Conservation (phyloP, 192 early-diverging fungal genomes). For the Chytriomyces confervae region DNA sequence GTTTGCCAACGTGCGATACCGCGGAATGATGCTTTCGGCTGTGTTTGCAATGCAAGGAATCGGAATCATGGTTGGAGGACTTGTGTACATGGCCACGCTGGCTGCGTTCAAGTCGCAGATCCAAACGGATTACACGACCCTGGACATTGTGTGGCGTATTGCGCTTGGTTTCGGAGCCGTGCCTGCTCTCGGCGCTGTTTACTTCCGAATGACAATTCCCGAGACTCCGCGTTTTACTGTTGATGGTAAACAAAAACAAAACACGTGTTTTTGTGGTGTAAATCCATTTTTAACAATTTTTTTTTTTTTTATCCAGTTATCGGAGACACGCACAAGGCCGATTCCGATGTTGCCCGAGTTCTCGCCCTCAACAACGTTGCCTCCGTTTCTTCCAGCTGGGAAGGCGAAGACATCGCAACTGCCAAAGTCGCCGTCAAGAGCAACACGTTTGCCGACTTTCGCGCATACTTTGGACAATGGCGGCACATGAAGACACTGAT, state of each 20-base stretch:
- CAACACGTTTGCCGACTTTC: slow-evolving; percentile 33
- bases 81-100: slow-evolving; percentile 77
- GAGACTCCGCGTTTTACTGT: slow-evolving; percentile 90
- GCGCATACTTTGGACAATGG: slow-evolving; percentile 76
- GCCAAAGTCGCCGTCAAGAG: slow-evolving; percentile 15
- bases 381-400: slow-evolving; percentile 30
- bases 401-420: slow-evolving; percentile 11
- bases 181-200: slow-evolving; percentile 83
- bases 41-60: slow-evolving; percentile 96
- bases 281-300: background rate
- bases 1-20: slow-evolving; percentile 77
- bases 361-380: slow-evolving; percentile 32
- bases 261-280: background rate
- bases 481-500: slow-evolving; percentile 78
- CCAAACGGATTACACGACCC: slow-evolving; percentile 55
- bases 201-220: slow-evolving; percentile 86
- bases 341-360: slow-evolving; percentile 38
- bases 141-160: slow-evolving; percentile 94
- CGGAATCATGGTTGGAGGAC: slow-evolving; percentile 80
- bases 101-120: slow-evolving; percentile 75
- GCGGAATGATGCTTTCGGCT: slow-evolving; percentile 85
- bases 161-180: slow-evolving; percentile 84
- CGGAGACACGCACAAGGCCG: slow-evolving; percentile 67
- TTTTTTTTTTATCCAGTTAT: slow-evolving; percentile 43
- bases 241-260: slow-evolving; percentile 38